These are phyloP conservation scores for Suhomyces coccinellae DNA, from an alignment of 1,139 yeast species.

Conservation along the genomic window DNA sequence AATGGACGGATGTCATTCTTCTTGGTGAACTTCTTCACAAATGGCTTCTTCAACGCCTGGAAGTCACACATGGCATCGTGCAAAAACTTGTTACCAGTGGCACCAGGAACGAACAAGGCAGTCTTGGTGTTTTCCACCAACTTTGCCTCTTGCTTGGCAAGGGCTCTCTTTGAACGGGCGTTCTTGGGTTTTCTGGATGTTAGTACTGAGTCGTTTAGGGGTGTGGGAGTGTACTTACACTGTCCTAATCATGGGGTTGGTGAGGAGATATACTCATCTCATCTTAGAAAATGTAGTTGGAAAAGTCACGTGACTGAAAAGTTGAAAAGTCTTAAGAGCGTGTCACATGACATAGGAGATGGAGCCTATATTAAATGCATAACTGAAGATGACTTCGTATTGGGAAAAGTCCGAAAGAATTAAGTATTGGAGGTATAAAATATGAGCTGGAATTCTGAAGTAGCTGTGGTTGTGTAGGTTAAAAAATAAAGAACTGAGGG, in stretches of 20 bases:
- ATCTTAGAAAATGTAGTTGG: conserved; percentile 1
- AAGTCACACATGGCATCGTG: conserved; percentile 91
- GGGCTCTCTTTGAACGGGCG: conserved; percentile 93
- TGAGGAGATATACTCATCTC: conserved; percentile 7
- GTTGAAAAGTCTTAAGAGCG: no score
- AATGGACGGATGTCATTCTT: conserved; percentile 91
- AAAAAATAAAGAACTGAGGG: no score
- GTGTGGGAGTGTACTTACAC: conserved; percentile 28
- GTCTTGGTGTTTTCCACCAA: conserved; percentile 85
- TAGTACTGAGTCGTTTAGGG: conserved; percentile 6
- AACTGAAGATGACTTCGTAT: no score
- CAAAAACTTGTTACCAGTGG: conserved; percentile 72
- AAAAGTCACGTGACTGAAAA: conserved; percentile 8
- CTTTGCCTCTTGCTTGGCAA: conserved; percentile 87
- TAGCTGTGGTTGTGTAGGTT: no score
- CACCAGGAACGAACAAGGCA: conserved; percentile 90
- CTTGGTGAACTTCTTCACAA: conserved; percentile 78
- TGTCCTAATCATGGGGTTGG: conserved; percentile 59
- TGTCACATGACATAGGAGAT: background rate
- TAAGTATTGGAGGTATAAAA: no score
- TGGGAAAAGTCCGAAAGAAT: no score
- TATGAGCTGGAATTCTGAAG: no score
- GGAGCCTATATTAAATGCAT: background rate
- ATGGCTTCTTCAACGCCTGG: conserved; percentile 90
- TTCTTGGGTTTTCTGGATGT: conserved; percentile 69